Percentiles rank a stretch among this genome's conserved stretches.
Evolutionary conservation across 805 yeast genomes (phyloP).

Genomic region (Kregervanrija pseudodelftensis): DNA sequence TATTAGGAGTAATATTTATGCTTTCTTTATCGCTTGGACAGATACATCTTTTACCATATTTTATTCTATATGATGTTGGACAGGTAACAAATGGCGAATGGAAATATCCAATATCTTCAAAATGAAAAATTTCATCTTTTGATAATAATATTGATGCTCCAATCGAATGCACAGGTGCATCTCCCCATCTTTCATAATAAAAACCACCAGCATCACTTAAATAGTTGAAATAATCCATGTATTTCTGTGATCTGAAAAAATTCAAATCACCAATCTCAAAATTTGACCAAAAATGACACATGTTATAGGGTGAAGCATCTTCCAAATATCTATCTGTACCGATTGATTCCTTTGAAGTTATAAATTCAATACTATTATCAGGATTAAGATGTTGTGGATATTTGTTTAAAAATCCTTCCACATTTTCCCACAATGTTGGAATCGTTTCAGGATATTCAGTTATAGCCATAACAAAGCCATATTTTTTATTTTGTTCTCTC

Average conservation of each 20-base stretch:
- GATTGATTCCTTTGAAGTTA: slow-evolving; percentile 46
- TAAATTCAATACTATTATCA: slow-evolving; percentile 52
- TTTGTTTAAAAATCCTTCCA: slow-evolving; percentile 52
- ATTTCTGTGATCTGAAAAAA: slow-evolving; percentile 62
- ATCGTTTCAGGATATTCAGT: slow-evolving; percentile 82
- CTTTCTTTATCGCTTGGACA: slow-evolving; percentile 33
- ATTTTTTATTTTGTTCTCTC: slow-evolving; percentile 69
- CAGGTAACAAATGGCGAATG: slow-evolving; percentile 66
- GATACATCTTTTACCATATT: slow-evolving; percentile 51
- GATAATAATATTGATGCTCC: slow-evolving; percentile 57
- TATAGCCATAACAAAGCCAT: slow-evolving; percentile 81
- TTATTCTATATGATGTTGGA: slow-evolving; percentile 44
- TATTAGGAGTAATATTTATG: slow-evolving; percentile 38
- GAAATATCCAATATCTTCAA: slow-evolving; percentile 74
- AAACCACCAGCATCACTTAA: slow-evolving; percentile 69
- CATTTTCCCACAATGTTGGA: slow-evolving; percentile 74
- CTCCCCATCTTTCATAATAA: slow-evolving; percentile 91
- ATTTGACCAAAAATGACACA: slow-evolving; percentile 86
- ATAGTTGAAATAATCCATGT: slow-evolving; percentile 52
- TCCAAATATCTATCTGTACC: slow-evolving; percentile 28
- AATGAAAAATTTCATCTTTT: slow-evolving; percentile 59
- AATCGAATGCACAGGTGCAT: slow-evolving; percentile 83
- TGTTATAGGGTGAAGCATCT: slow-evolving; percentile 51
- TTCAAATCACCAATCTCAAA: slow-evolving; percentile 70
- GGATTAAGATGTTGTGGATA: slow-evolving; percentile 59